Conservation (phyloP, 225 moss, liverwort and hornwort genomes). For the Physcomitrellopsis africana region DNA sequence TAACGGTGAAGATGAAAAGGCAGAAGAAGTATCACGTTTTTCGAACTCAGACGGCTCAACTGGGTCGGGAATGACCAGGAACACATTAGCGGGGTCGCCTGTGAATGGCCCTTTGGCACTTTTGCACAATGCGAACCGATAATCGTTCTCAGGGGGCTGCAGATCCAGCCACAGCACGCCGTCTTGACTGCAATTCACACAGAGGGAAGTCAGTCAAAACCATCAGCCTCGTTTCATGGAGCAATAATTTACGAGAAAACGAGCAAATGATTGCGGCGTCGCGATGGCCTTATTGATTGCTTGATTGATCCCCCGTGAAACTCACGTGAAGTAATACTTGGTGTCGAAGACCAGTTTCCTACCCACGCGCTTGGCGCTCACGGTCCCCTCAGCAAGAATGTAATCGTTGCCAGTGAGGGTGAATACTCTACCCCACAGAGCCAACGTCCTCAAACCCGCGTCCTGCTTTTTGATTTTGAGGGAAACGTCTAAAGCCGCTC, state of each 20-base stretch:
- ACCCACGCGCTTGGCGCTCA: conserved; percentile 41
- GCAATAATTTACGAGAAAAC: neutral
- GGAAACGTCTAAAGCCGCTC: conserved; percentile 78
- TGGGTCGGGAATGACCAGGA: conserved; percentile 74
- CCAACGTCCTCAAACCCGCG: conserved; percentile 76
- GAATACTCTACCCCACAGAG: conserved; percentile 84
- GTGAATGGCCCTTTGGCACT: conserved; percentile 83
- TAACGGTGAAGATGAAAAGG: neutral
- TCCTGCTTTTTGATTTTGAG: conserved; percentile 86
- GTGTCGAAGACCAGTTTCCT: conserved; percentile 45
- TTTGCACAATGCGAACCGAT: conserved; percentile 73
- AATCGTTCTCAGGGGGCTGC: conserved; percentile 72
- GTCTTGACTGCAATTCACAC: conserved; percentile 69
- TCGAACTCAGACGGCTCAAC: conserved; percentile 58
- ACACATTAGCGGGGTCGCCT: conserved; percentile 79
- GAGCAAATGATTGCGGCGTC: no score
- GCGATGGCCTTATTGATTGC: no score
- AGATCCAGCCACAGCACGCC: conserved; percentile 92
- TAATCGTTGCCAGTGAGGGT: conserved; percentile 87
- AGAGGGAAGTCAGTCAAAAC: neutral
- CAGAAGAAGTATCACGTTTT: conserved; percentile 41
- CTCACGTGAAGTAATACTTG: conserved; percentile 40
- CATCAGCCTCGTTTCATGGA: neutral
- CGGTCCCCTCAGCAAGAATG: conserved; percentile 81
- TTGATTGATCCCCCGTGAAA: no score